These are phyloP conservation scores for Monilinia fructigena DNA, from an alignment of 2,329 filamentous ascomycete genomes.

Conservation along the genomic window DNA sequence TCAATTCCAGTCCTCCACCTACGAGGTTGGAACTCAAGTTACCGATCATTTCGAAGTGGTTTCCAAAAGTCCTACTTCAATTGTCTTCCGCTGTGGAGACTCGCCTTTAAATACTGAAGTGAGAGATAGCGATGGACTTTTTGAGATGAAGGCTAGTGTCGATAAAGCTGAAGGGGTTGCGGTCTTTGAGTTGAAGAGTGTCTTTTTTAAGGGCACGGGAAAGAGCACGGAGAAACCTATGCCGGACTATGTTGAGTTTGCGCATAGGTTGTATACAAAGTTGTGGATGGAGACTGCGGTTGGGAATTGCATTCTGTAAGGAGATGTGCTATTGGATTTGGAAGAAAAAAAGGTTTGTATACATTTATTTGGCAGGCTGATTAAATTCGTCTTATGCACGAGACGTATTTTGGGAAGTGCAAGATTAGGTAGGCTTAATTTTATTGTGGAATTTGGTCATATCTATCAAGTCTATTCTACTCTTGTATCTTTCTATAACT, in stretches of 20 bases:
- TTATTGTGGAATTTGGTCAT: too few relatives aligned
- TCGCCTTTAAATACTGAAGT: conserved; percentile 57
- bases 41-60: conserved; percentile 73
- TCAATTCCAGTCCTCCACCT: conserved; percentile 55
- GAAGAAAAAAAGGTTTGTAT: neutral
- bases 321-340: neutral
- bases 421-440: neutral
- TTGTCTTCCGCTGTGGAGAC: conserved; percentile 65
- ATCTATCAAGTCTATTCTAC: neutral
- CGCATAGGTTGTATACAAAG: conserved; percentile 57
- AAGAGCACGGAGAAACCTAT: conserved; percentile 46
- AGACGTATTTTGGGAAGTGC: neutral
- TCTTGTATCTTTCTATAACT: neutral
- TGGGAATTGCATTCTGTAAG: conserved; percentile 30
- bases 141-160: conserved; percentile 61
- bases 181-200: conserved; percentile 63
- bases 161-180: conserved; percentile 61
- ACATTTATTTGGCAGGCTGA: neutral
- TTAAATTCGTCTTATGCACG: neutral
- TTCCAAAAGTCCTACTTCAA: conserved; percentile 58
- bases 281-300: conserved; percentile 54
- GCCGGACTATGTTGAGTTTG: conserved; percentile 48
- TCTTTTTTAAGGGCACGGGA: conserved; percentile 56
- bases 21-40: conserved; percentile 62
- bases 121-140: conserved; percentile 62